Conservation (phyloP, 306 rosid genomes). For the apple (Malus domestica) region DNA sequence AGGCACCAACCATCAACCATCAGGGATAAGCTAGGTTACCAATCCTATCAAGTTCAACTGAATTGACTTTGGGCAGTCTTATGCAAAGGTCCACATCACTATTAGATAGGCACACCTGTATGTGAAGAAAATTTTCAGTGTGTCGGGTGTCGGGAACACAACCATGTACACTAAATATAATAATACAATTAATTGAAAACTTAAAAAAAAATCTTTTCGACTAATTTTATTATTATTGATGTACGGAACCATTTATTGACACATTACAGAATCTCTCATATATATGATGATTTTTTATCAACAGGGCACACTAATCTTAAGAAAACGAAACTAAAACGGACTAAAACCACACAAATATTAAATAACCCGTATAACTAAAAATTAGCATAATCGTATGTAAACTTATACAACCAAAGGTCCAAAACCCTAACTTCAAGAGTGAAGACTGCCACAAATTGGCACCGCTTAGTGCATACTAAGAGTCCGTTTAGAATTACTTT, state of each 20-base stretch:
- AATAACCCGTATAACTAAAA: not conserved
- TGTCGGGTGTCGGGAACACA: accelerated
- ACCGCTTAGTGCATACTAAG: not conserved
- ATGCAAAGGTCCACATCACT: not conserved
- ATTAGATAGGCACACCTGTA: not conserved
- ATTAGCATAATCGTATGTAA: not conserved
- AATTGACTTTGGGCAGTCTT: not conserved
- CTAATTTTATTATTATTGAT: too few species aligned
- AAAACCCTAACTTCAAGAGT: not conserved
- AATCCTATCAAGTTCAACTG: not conserved
- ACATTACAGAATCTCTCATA: accelerated
- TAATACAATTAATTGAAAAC: too few species aligned
- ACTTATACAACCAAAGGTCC: not conserved
- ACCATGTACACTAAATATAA: too few species aligned
- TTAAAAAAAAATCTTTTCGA: too few species aligned
- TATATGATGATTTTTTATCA: too few species aligned
- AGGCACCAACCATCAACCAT: not conserved
- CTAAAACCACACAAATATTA: too few species aligned
- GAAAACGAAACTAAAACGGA: too few species aligned
- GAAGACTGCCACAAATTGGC: not conserved
- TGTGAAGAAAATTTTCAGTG: too few species aligned
- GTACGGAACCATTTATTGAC: too few species aligned
- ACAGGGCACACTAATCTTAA: too few species aligned
- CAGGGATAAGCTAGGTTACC: not conserved
- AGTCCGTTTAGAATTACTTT: too few species aligned